These are phyloP conservation scores for Cladosporium sp. DNA, from an alignment of 2,329 filamentous ascomycete genomes.

Conservation along the genomic window DNA sequence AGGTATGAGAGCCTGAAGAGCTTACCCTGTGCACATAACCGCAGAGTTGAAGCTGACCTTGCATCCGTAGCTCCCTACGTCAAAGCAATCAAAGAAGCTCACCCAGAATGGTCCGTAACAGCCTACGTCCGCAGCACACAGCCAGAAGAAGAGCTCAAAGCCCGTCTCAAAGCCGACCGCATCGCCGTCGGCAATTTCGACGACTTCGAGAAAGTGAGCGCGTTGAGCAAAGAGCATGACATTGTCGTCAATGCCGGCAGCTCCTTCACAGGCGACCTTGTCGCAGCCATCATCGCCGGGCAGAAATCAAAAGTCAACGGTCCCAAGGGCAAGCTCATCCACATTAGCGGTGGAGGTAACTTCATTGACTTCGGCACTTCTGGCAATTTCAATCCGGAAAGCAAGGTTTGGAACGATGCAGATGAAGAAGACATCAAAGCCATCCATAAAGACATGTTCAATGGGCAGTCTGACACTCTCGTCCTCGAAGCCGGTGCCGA, in stretches of 20 bases:
- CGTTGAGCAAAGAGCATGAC: slow-evolving; percentile 6
- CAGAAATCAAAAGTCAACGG: not conserved
- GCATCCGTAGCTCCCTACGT: not conserved
- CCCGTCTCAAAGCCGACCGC: not conserved
- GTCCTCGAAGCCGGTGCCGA: slow-evolving; percentile 6
- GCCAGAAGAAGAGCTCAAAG: not conserved
- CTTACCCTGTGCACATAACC: too few species aligned
- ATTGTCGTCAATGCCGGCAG: slow-evolving; percentile 5
- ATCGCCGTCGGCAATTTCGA: not conserved
- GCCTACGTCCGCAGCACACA: slow-evolving; percentile 3
- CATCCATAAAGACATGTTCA: slow-evolving; percentile 18
- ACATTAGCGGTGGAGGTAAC: slow-evolving; percentile 6
- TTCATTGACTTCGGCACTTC: slow-evolving; percentile 9
- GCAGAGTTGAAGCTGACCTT: not conserved
- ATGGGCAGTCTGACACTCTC: slow-evolving; percentile 11
- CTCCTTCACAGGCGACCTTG: slow-evolving; percentile 6
- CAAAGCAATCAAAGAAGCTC: slow-evolving; percentile 4
- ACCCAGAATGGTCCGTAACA: slow-evolving; percentile 4
- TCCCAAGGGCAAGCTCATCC: slow-evolving; percentile 3
- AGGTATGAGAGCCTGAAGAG: not conserved
- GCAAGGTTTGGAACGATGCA: slow-evolving; percentile 10
- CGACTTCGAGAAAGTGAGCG: slow-evolving; percentile 3
- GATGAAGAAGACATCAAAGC: slow-evolving; percentile 16
- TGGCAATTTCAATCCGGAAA: slow-evolving; percentile 9
- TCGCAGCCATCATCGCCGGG: slow-evolving; percentile 2